Conservation (phyloP, 805 yeast species). For the Cyberlindnera veronae region DNA sequence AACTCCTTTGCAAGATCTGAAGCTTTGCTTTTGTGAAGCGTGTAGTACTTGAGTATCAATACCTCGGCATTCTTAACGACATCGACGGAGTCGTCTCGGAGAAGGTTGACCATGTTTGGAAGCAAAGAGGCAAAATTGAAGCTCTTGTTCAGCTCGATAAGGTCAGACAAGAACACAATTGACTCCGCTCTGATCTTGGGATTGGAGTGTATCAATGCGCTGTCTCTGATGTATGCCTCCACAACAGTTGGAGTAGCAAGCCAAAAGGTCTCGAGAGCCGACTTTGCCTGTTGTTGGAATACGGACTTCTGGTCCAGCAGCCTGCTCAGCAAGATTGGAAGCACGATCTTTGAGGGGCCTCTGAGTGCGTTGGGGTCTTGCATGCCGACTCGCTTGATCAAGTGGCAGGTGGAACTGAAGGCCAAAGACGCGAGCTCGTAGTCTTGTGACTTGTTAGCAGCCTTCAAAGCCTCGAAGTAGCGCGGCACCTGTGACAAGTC, state of each 20-base stretch:
- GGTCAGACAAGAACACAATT: slow-evolving; percentile 41
- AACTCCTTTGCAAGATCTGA: slow-evolving; percentile 21
- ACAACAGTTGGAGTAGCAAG: slow-evolving; percentile 46
- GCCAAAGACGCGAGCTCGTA: slow-evolving; percentile 38
- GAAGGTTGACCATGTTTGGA: slow-evolving; percentile 26
- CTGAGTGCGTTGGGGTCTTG: slow-evolving; percentile 47
- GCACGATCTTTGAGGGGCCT: slow-evolving; percentile 39
- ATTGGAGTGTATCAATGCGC: slow-evolving; percentile 40
- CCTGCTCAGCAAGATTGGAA: slow-evolving; percentile 50
- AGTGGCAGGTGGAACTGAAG: slow-evolving; percentile 51
- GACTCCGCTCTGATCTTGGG: slow-evolving; percentile 39
- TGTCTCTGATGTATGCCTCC: slow-evolving; percentile 41
- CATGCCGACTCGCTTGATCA: slow-evolving; percentile 54
- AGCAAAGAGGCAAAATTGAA: slow-evolving; percentile 30
- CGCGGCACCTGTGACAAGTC: slow-evolving; percentile 45
- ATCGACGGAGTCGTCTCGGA: slow-evolving; percentile 25
- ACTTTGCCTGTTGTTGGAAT: slow-evolving; percentile 42
- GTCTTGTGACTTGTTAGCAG: slow-evolving; percentile 40
- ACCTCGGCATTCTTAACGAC: slow-evolving; percentile 27
- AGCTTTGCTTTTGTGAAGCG: slow-evolving; percentile 17
- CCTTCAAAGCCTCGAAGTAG: slow-evolving; percentile 47
- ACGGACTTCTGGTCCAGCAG: slow-evolving; percentile 40
- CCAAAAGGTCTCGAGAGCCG: slow-evolving; percentile 54
- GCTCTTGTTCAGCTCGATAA: slow-evolving; percentile 35
- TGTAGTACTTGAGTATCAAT: slow-evolving; percentile 24